Evolutionary conservation across 306 rosid species (phyloP).

Genomic region (Canavalia gladiata): DNA sequence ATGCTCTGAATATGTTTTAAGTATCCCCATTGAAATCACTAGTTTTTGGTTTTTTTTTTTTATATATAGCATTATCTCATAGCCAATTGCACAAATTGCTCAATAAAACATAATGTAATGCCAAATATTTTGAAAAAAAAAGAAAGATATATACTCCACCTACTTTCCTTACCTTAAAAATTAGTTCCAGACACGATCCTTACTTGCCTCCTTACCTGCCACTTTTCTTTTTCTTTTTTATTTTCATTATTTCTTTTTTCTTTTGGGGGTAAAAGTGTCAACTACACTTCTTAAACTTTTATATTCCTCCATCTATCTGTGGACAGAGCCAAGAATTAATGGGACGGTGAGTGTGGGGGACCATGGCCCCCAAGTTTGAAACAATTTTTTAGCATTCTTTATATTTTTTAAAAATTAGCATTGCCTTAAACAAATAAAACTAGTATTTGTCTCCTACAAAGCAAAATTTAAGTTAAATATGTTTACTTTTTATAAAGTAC

Average conservation of each 20-base stretch:
- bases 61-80: too few relatives aligned
- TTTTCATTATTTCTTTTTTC: background rate
- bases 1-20: background rate
- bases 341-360: conserved; percentile 35
- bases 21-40: background rate
- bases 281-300: background rate
- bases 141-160: background rate
- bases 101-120: background rate
- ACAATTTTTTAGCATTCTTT: background rate
- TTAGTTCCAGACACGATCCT: conserved; percentile 14
- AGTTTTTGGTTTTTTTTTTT: too few relatives aligned
- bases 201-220: background rate
- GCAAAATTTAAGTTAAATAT: background rate
- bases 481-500: background rate
- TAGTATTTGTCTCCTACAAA: background rate
- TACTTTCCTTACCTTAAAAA: background rate
- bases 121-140: background rate
- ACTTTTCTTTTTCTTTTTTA: background rate
- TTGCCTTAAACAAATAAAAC: background rate
- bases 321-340: conserved; percentile 2
- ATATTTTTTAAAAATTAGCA: background rate
- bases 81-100: background rate
- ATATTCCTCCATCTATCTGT: background rate
- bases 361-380: background rate
- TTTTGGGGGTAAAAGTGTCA: background rate